Percentiles rank a stretch among this genome's conserved stretches.
Evolutionary conservation across 2,329 filamentous ascomycete genomes (phyloP).

Genomic region (Pseudogymnoascus sp.): DNA sequence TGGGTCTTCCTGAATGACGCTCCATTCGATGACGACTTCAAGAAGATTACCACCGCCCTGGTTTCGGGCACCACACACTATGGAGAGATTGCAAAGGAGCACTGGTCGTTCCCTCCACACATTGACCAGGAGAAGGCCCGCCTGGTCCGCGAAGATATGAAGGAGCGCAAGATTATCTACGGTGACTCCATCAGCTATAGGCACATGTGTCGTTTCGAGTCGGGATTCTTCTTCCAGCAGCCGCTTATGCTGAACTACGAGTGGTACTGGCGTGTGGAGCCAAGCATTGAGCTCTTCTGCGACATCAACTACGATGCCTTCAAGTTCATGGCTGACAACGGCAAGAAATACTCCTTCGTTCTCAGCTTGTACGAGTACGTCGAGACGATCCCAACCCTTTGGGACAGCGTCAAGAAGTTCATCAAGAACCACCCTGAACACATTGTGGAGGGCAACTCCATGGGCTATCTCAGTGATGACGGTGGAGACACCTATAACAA

Average conservation of each 20-base stretch:
- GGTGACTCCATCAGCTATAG: constrained; percentile 94
- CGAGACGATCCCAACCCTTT: constrained; percentile 88
- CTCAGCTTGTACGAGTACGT: constrained; percentile 93
- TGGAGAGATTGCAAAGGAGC: constrained; percentile 78
- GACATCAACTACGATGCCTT: constrained; percentile 95
- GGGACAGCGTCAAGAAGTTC: constrained; percentile 93
- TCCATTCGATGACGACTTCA: constrained; percentile 88
- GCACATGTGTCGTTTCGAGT: constrained; percentile 99
- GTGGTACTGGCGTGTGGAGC: constrained; percentile 99
- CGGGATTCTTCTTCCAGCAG: constrained; percentile 98
- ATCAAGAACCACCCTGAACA: constrained; percentile 86
- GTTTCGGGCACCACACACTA: constrained; percentile 92
- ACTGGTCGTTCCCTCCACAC: constrained; percentile 95
- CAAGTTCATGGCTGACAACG: constrained; percentile 89
- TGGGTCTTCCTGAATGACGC: constrained; percentile 99
- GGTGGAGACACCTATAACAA: constrained; percentile 88
- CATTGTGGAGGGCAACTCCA: constrained; percentile 72
- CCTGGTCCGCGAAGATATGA: constrained; percentile 91
- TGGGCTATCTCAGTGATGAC: constrained; percentile 88
- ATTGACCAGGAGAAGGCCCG: constrained; percentile 92
- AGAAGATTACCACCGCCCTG: constrained; percentile 77
- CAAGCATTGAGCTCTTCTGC: constrained; percentile 91
- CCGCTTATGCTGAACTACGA: constrained; percentile 91
- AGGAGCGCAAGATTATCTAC: constrained; percentile 91
- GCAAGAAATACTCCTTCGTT: constrained; percentile 97